Conservation (phyloP, 768 basidiomycete species). For the Podaxis sp. region DNA sequence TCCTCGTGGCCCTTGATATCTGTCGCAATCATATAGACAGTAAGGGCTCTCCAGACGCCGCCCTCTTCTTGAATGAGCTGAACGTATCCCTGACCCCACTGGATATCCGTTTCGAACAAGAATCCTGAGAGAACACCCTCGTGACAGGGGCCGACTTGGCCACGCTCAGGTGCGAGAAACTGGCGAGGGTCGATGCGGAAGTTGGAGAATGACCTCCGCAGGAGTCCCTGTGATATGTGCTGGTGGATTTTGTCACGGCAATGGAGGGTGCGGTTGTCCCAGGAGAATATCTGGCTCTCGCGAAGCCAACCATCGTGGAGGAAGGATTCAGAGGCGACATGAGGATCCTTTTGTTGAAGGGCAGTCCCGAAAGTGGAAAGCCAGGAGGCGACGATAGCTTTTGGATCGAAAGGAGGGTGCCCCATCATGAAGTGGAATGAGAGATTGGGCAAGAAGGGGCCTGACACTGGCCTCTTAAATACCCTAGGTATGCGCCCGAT, state of each 20-base stretch:
- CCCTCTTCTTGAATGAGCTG: slow-evolving; percentile 2
- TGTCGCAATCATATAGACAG: not conserved
- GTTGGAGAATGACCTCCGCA: slow-evolving; percentile 3
- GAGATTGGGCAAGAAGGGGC: too few species aligned
- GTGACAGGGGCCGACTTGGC: not conserved
- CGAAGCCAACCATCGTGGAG: slow-evolving; percentile 11
- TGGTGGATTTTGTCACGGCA: slow-evolving; percentile 5
- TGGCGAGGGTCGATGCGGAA: slow-evolving; percentile 2
- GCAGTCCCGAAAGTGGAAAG: slow-evolving; percentile 2
- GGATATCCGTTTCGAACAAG: slow-evolving; percentile 7
- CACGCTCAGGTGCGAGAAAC: slow-evolving; percentile 6
- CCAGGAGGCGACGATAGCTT: slow-evolving; percentile 2
- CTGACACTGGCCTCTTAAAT: too few species aligned
- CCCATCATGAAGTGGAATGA: not conserved
- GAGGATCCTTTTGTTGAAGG: slow-evolving; percentile 1
- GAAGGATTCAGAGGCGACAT: not conserved
- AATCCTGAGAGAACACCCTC: slow-evolving; percentile 8
- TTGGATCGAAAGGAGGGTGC: not conserved
- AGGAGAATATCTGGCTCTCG: slow-evolving; percentile 12
- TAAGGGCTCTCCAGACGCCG: slow-evolving; percentile 7
- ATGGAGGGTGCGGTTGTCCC: slow-evolving; percentile 11
- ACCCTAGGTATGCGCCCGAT: too few species aligned
- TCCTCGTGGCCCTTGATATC: slow-evolving; percentile 14
- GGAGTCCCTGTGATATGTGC: not conserved
- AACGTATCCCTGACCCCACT: slow-evolving; percentile 12